Evolutionary conservation across 768 basidiomycete genomes (phyloP).

Genomic region (Kwoniella dejecticola): DNA sequence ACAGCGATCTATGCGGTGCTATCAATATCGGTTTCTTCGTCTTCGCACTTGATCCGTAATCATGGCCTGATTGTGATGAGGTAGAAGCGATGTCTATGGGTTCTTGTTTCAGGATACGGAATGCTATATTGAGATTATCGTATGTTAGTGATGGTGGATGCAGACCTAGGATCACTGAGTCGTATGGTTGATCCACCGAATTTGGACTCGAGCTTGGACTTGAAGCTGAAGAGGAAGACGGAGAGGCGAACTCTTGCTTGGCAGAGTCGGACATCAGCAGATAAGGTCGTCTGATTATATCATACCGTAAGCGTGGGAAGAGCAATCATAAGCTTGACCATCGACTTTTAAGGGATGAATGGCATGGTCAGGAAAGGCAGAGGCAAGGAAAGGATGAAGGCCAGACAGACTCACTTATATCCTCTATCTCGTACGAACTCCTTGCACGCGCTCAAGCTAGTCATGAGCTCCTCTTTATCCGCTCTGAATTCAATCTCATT

Average conservation of each 20-base stretch:
- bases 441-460: slow-evolving; percentile 66
- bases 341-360: too few species aligned
- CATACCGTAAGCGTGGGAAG: too few species aligned
- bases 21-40: slow-evolving; percentile 58
- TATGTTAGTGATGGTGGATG: slow-evolving; percentile 63
- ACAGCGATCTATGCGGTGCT: slow-evolving; percentile 65
- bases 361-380: too few species aligned
- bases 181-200: slow-evolving; percentile 59
- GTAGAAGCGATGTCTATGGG: too few species aligned
- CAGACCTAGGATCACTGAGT: slow-evolving; percentile 69
- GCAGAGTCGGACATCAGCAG: slow-evolving; percentile 62
- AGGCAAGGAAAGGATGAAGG: too few species aligned
- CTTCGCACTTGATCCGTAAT: too few species aligned
- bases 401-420: slow-evolving; percentile 54
- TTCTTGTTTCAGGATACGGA: slow-evolving; percentile 65
- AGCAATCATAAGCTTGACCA: too few species aligned
- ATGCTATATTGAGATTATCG: slow-evolving; percentile 65
- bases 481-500: slow-evolving; percentile 62
- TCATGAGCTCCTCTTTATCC: slow-evolving; percentile 62
- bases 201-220: slow-evolving; percentile 7
- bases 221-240: slow-evolving; percentile 1
- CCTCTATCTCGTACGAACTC: slow-evolving; percentile 58
- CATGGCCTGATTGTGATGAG: too few species aligned
- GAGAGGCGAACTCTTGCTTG: slow-evolving; percentile 54
- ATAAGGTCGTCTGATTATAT: slow-evolving; percentile 12